phyloP scores from a whole-genome alignment of 179 eudicot genomes.

The Corrigiola litoralis region DNA sequence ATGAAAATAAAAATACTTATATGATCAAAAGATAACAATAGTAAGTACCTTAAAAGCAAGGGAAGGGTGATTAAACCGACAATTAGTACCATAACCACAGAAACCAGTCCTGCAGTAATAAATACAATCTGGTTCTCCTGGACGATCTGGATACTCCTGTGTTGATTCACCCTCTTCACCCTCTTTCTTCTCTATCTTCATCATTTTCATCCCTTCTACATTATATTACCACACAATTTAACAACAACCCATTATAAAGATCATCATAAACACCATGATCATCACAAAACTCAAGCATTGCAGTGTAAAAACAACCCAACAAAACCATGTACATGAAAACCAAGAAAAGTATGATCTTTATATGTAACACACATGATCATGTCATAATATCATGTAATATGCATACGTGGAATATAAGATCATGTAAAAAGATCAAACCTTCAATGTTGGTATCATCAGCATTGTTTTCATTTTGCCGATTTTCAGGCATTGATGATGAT shows the following conservation, averaged over 20 bases:
- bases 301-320: not conserved
- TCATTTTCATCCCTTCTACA: slow-evolving; percentile 37
- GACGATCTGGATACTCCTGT: slow-evolving; percentile 49
- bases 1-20: not conserved
- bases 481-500: slow-evolving; percentile 51
- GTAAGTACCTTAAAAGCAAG: slow-evolving; percentile 31
- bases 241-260: slow-evolving; percentile 4
- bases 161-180: slow-evolving; percentile 11
- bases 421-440: slow-evolving; percentile 37
- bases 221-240: not conserved
- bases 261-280: not conserved
- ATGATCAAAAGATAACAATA: not conserved
- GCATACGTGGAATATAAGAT: not conserved
- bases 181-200: slow-evolving; percentile 35
- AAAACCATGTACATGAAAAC: too few relatives aligned
- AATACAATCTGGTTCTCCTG: slow-evolving; percentile 67
- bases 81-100: slow-evolving; percentile 62
- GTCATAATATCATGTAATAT: not conserved
- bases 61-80: slow-evolving; percentile 75
- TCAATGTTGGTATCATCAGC: slow-evolving; percentile 31
- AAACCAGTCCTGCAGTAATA: slow-evolving; percentile 51
- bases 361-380: not conserved
- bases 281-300: not conserved
- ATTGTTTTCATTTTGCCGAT: slow-evolving; percentile 43
- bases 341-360: too few relatives aligned